These are phyloP conservation scores for Rhodotorula kratochvilovae DNA, from an alignment of 768 basidiomycete species.

Conservation along the genomic window DNA sequence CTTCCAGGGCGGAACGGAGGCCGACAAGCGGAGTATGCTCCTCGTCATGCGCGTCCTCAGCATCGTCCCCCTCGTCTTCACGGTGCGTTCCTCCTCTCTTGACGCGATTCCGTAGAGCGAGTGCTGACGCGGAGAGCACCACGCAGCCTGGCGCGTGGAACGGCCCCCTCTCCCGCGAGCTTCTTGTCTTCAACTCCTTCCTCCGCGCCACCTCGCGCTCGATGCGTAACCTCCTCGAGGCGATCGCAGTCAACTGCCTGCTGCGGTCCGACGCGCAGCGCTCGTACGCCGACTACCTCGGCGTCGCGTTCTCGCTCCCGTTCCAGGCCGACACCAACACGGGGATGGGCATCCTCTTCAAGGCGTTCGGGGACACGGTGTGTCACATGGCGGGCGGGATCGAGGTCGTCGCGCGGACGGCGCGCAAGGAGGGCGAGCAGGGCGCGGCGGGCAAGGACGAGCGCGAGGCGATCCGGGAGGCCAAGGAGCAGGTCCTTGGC, in stretches of 20 bases:
- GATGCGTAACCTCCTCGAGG: constrained; percentile 81
- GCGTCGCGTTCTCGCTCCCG: constrained; percentile 83
- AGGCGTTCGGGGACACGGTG: constrained; percentile 55
- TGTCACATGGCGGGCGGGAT: constrained; percentile 36
- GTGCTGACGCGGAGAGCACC: background rate
- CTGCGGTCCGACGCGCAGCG: constrained; percentile 80
- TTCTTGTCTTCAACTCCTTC: constrained; percentile 97
- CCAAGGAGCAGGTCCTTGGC: constrained; percentile 76
- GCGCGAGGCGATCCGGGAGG: constrained; percentile 68
- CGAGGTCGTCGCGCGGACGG: constrained; percentile 21
- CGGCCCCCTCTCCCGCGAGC: constrained; percentile 90
- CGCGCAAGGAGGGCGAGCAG: constrained; percentile 44
- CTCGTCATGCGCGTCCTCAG: constrained; percentile 94
- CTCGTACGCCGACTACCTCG: constrained; percentile 81
- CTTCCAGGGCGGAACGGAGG: constrained; percentile 50
- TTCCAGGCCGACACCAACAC: constrained; percentile 97
- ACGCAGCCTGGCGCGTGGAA: constrained; percentile 80
- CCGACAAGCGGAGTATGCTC: constrained; percentile 70
- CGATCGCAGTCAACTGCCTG: constrained; percentile 86
- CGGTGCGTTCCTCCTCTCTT: constrained; percentile 61
- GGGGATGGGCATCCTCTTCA: constrained; percentile 93
- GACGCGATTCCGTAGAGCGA: background rate
- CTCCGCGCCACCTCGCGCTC: constrained; percentile 85
- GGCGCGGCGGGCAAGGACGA: constrained; percentile 63
- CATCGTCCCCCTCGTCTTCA: constrained; percentile 90